These are phyloP conservation scores for Pezicula neosporulosa DNA, from an alignment of 2,329 filamentous ascomycete species.

Conservation along the genomic window DNA sequence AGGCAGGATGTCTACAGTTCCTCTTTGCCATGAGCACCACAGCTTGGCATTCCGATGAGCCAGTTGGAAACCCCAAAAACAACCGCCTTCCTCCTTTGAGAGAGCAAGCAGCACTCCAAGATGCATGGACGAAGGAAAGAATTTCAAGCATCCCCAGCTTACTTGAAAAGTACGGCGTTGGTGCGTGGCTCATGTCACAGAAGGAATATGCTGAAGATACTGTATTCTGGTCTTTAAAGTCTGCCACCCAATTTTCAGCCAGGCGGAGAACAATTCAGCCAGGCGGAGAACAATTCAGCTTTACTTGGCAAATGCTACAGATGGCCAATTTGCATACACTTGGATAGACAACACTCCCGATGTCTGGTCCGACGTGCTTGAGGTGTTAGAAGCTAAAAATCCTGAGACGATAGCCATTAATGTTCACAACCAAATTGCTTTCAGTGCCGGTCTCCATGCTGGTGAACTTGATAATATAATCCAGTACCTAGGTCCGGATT, in stretches of 20 bases:
- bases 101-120: slow-evolving; percentile 39
- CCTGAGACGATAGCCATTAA: slow-evolving; percentile 40
- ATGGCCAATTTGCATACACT: slow-evolving; percentile 29
- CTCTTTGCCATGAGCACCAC: too few species aligned
- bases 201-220: slow-evolving; percentile 50
- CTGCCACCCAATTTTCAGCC: slow-evolving; percentile 42
- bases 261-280: slow-evolving; percentile 44
- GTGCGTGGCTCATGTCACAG: slow-evolving; percentile 49
- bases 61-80: too few species aligned
- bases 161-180: slow-evolving; percentile 40
- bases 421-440: slow-evolving; percentile 41
- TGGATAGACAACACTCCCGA: slow-evolving; percentile 45
- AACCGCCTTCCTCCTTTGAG: slow-evolving; percentile 35
- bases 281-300: slow-evolving; percentile 47
- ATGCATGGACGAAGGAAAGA: slow-evolving; percentile 42
- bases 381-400: slow-evolving; percentile 33
- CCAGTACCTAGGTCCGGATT: slow-evolving; percentile 33
- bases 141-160: slow-evolving; percentile 37
- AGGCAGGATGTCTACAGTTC: too few species aligned
- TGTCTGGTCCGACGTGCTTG: slow-evolving; percentile 37
- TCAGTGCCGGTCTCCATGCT: slow-evolving; percentile 43
- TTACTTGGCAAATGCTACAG: slow-evolving; percentile 38
- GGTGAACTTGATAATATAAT: slow-evolving; percentile 38
- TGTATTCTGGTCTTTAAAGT: slow-evolving; percentile 47
- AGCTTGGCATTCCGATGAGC: too few species aligned